phyloP scores from a whole-genome alignment of 73 alveolate genomes.

The Paramecium pentaurelia region DNA sequence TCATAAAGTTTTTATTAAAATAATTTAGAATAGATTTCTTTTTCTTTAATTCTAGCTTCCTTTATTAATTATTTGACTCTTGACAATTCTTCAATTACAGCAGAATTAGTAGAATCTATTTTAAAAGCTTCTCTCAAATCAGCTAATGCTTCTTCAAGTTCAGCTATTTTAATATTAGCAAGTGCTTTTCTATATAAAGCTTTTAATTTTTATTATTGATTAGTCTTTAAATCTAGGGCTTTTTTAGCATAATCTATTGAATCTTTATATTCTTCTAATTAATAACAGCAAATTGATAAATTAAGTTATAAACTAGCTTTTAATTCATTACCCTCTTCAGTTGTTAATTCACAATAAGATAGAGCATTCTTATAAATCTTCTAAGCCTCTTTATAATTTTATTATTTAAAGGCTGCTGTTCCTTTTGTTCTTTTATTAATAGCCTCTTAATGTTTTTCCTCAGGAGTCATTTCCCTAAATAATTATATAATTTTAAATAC shows the following conservation, averaged over 20 bases:
- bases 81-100: conserved; percentile 69
- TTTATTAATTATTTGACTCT: conserved; percentile 62
- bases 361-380: conserved; percentile 69
- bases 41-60: conserved; percentile 63
- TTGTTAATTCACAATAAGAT: conserved; percentile 58
- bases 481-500: neutral
- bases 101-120: conserved; percentile 71
- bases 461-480: conserved; percentile 43
- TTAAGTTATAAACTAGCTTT: conserved; percentile 64
- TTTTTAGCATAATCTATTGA: conserved; percentile 67
- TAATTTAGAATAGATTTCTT: conserved; percentile 67
- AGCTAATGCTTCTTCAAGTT: conserved; percentile 72
- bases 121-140: conserved; percentile 76
- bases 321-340: conserved; percentile 42
- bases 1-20: conserved; percentile 82
- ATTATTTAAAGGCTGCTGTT: conserved; percentile 70
- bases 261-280: conserved; percentile 68
- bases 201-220: conserved; percentile 60
- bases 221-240: conserved; percentile 72
- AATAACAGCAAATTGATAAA: conserved; percentile 65
- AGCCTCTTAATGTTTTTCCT: conserved; percentile 82
- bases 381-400: conserved; percentile 68
- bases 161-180: conserved; percentile 63
- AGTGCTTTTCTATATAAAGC: conserved; percentile 73
- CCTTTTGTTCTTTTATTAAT: conserved; percentile 86